Percentiles rank a stretch among this genome's conserved stretches.
Evolutionary conservation across 139 green algal species (phyloP).

Genomic region (Micractinium conductrix): DNA sequence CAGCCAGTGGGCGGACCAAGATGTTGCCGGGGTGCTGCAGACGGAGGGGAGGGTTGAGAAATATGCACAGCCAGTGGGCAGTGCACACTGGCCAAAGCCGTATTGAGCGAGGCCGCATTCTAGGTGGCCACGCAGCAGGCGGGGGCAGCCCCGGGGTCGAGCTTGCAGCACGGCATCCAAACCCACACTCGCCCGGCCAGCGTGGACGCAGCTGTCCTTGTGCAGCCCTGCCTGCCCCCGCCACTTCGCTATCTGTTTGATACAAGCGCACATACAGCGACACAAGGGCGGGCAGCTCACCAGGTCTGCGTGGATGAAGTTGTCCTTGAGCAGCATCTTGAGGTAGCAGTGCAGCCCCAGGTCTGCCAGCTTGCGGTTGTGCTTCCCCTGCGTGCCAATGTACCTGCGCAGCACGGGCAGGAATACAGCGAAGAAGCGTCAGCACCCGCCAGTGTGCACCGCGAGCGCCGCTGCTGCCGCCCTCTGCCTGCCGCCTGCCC

Average conservation of each 20-base stretch:
- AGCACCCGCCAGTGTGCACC: too few relatives aligned
- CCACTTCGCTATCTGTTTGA: neutral
- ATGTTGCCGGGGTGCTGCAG: slow-evolving; percentile 97
- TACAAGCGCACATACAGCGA: neutral
- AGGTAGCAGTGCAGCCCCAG: slow-evolving; percentile 89
- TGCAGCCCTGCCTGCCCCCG: neutral
- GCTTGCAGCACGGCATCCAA: too few relatives aligned
- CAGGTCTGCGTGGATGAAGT: slow-evolving; percentile 95
- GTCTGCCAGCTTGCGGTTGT: slow-evolving; percentile 26
- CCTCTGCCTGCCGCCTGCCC: too few relatives aligned
- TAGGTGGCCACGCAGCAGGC: too few relatives aligned
- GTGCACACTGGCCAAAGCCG: too few relatives aligned
- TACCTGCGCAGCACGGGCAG: too few relatives aligned
- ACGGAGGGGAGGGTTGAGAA: neutral
- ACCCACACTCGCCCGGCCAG: too few relatives aligned
- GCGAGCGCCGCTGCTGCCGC: too few relatives aligned
- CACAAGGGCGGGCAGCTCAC: neutral
- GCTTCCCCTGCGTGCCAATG: slow-evolving; percentile 12
- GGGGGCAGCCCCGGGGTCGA: too few relatives aligned
- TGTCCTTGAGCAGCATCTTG: slow-evolving; percentile 91
- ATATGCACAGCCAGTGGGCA: neutral
- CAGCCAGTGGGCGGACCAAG: slow-evolving; percentile 54
- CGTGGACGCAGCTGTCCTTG: too few relatives aligned
- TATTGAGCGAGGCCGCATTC: too few relatives aligned
- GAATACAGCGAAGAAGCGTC: too few relatives aligned